phyloP scores from a whole-genome alignment of 176 grass and related monocot genomes.

The Triticum dicoccoides region DNA sequence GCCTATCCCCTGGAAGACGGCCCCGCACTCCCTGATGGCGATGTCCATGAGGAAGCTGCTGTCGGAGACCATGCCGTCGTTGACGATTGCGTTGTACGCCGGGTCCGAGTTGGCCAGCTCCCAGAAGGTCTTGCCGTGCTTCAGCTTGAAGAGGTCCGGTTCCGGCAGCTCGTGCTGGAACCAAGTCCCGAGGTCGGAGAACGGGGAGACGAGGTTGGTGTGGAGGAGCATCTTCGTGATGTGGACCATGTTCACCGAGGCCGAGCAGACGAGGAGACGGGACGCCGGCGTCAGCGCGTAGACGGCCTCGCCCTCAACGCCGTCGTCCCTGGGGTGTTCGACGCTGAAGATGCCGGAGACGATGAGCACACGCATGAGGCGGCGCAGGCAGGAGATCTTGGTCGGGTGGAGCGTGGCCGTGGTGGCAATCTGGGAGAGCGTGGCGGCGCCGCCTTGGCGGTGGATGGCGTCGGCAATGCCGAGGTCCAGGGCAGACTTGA shows the following conservation, averaged over 20 bases:
- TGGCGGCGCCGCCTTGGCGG: neutral
- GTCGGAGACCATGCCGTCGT: constrained; percentile 38
- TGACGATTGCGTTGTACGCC: constrained; percentile 2
- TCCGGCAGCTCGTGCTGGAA: neutral
- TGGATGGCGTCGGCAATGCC: neutral
- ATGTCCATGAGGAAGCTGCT: constrained; percentile 15
- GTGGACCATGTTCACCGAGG: neutral
- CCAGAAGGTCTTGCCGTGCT: constrained; percentile 13
- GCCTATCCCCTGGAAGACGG: constrained; percentile 32
- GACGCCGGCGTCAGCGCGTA: constrained; percentile 19
- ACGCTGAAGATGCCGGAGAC: neutral
- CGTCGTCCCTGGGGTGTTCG: neutral
- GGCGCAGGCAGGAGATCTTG: neutral
- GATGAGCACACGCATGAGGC: constrained; percentile 9
- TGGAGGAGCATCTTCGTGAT: neutral
- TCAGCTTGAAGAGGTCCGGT: neutral
- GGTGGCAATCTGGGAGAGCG: neutral
- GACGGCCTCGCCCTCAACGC: neutral
- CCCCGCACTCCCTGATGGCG: neutral
- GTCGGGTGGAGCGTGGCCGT: neutral
- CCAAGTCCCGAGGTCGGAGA: neutral
- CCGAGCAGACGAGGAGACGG: neutral
- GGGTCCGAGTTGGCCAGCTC: constrained; percentile 1
- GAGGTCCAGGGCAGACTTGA: neutral
- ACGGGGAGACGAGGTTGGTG: neutral